A percentile compares a stretch with the other conserved stretches of the same genome.
These are phyloP conservation scores for Wickerhamomyces strasburgensis DNA, from an alignment of 805 yeast genomes.

Conservation along the genomic window DNA sequence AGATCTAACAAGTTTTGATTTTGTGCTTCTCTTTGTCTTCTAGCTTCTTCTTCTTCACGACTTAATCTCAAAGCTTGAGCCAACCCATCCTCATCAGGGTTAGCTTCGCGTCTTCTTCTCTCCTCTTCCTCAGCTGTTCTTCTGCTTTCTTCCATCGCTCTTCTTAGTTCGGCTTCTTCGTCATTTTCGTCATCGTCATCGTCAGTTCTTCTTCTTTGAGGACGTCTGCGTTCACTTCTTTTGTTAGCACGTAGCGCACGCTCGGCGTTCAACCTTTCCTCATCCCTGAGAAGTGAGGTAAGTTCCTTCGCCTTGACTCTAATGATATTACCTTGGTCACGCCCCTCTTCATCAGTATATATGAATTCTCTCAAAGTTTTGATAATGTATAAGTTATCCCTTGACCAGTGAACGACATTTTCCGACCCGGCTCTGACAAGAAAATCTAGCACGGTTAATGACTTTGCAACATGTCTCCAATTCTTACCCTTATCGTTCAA, in stretches of 20 bases:
- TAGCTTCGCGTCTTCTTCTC: conserved; percentile 45
- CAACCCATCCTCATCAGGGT: conserved; percentile 43
- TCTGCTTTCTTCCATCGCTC: conserved; percentile 76
- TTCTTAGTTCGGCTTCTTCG: conserved; percentile 70
- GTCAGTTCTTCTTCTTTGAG: conserved; percentile 28
- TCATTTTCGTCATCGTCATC: conserved; percentile 31
- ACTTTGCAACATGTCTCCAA: conserved; percentile 95
- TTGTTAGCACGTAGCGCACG: conserved; percentile 39
- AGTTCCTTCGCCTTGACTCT: conserved; percentile 89
- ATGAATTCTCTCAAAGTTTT: conserved; percentile 90
- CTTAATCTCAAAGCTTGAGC: conserved; percentile 66
- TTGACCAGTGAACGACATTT: conserved; percentile 86
- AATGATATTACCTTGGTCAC: conserved; percentile 83
- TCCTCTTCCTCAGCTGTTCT: conserved; percentile 83
- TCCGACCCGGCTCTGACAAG: conserved; percentile 82
- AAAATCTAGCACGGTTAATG: conserved; percentile 84
- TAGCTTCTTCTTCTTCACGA: conserved; percentile 70
- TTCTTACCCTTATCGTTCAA: conserved; percentile 94
- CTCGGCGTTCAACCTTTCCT: conserved; percentile 71
- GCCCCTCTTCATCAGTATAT: conserved; percentile 67
- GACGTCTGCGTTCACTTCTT: conserved; percentile 34
- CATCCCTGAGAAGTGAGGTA: conserved; percentile 73
- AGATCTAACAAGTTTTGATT: conserved; percentile 49
- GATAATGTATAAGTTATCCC: conserved; percentile 79
- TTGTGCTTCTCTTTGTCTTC: conserved; percentile 41